These are phyloP conservation scores for Sporothrix brasiliensis DNA, from an alignment of 2,329 filamentous ascomycete genomes.

Conservation along the genomic window DNA sequence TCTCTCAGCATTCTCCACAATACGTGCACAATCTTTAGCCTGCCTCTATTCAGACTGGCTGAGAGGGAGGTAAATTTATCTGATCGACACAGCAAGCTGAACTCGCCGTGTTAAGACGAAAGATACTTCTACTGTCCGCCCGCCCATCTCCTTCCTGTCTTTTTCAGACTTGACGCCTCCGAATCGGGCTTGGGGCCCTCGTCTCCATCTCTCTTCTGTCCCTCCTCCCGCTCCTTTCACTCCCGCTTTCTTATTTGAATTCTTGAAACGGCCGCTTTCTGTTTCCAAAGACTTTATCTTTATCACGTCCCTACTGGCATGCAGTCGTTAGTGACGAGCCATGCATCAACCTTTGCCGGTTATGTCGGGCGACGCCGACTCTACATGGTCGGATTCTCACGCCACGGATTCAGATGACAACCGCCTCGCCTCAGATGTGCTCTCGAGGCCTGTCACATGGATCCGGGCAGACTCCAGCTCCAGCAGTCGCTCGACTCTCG, in stretches of 20 bases:
- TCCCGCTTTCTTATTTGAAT: conserved; percentile 1
- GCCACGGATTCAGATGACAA: conserved; percentile 51
- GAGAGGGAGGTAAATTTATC: conserved; percentile 35
- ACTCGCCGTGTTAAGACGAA: conserved; percentile 31
- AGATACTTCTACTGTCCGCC: conserved; percentile 1
- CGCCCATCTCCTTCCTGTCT: not conserved
- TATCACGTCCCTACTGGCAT: conserved; percentile 43
- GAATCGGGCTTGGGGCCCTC: conserved; percentile 26
- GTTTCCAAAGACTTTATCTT: conserved; percentile 17
- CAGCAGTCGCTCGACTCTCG: conserved; percentile 40
- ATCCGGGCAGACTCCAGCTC: conserved; percentile 39
- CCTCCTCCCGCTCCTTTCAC: not conserved
- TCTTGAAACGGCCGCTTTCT: conserved; percentile 28
- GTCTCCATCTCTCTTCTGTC: conserved; percentile 6
- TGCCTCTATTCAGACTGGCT: conserved; percentile 31
- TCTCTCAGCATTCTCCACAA: conserved; percentile 33
- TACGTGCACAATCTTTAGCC: conserved; percentile 32
- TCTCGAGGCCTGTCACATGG: conserved; percentile 47
- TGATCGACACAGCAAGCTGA: conserved; percentile 38
- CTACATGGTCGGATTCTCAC: conserved; percentile 52
- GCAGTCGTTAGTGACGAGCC: conserved; percentile 49
- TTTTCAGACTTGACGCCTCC: not conserved
- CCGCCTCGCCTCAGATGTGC: conserved; percentile 40
- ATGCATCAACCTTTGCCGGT: conserved; percentile 53
- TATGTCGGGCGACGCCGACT: conserved; percentile 48